Percentiles rank a stretch among this genome's conserved stretches.
Conservation (phyloP, 1,284 basidiomycete genomes). For the Trametes hirsuta region DNA sequence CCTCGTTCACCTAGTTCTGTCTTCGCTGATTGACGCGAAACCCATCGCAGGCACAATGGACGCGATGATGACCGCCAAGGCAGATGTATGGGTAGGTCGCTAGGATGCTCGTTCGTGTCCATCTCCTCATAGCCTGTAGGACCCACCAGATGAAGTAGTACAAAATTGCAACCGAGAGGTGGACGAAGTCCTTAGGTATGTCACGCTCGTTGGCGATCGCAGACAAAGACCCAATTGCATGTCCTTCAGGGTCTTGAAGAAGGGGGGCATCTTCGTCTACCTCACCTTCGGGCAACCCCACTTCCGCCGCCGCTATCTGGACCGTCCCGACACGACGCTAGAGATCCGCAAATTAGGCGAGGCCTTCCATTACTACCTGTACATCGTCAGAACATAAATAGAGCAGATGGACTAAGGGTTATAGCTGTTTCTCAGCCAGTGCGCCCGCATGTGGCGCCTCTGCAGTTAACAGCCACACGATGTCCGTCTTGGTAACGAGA, state of each 20-base stretch:
- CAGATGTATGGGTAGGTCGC: conserved; percentile 82
- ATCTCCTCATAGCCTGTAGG: conserved; percentile 45
- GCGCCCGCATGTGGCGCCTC: conserved; percentile 62
- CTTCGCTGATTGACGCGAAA: background rate
- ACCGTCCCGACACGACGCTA: conserved; percentile 54
- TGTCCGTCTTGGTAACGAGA: conserved; percentile 69
- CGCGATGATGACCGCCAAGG: conserved; percentile 89
- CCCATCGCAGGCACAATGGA: conserved; percentile 78
- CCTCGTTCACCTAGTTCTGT: background rate
- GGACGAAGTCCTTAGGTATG: conserved; percentile 76
- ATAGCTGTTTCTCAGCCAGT: conserved; percentile 27
- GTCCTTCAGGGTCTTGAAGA: conserved; percentile 60
- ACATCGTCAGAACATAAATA: conserved; percentile 43
- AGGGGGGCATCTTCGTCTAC: conserved; percentile 75
- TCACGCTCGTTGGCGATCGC: no score
- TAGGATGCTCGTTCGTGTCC: background rate
- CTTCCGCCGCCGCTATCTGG: conserved; percentile 77
- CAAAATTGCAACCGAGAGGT: conserved; percentile 82
- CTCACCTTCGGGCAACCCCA: conserved; percentile 93
- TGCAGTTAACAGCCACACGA: conserved; percentile 60
- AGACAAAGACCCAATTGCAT: background rate
- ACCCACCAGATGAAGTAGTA: conserved; percentile 80
- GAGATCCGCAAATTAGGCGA: conserved; percentile 73
- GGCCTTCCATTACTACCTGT: conserved; percentile 87
- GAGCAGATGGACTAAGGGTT: background rate